Evolutionary conservation across 2,329 filamentous ascomycete species (phyloP), one percentile per base, ranked within the genome.

Genomic region (Colletotrichum truncatum): DNA sequence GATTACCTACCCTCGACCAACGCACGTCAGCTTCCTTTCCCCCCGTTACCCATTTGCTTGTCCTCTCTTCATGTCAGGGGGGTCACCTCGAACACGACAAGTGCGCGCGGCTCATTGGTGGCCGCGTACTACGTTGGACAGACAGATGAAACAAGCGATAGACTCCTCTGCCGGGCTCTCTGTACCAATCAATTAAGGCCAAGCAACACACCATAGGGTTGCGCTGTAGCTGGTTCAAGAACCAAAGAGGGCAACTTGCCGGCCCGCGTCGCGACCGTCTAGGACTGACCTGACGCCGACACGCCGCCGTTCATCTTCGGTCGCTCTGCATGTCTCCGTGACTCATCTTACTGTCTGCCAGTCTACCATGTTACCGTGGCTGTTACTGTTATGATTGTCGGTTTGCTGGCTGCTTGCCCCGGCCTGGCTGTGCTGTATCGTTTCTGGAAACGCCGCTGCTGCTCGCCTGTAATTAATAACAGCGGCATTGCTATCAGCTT

Each of bases 91-190:
- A 48, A 54, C 56, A 43, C 48, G 26, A 49, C 49, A n/a, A 23
- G 41, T 65, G 41, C 57, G 49, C 62, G 62, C 57, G 57, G 57
- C 57, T 65, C 62, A 65, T 62, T 65, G 62, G 62, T 36, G 56
- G 57, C 32, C 34, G 48, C 62, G 41, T 54, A 41, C 51, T 45
- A 38, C 54, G 23, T 45, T 7, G 38, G 41, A 36, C 28, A 25
- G 28, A 52, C 57, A 26, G 62, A 54, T 65, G 62, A 65, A 65
- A 65, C 62, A 65, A 55, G 62, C 57, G 62, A 65, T 55, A 28
- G 57, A 4, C 62, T 36, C 8, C 34, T 55, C 28, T 55, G 10
- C 49, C 28, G 43, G 18, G n/a, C 11, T 21, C 49, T 55, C 57
- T 46, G 21, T 28, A 14, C 57, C 62, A 65, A 65, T 55, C 57